A percentile compares a stretch with the other conserved stretches of the same genome.
These are phyloP conservation scores for Kodamaea neixiangensis DNA, from an alignment of 805 yeast genomes.

Conservation along the genomic window DNA sequence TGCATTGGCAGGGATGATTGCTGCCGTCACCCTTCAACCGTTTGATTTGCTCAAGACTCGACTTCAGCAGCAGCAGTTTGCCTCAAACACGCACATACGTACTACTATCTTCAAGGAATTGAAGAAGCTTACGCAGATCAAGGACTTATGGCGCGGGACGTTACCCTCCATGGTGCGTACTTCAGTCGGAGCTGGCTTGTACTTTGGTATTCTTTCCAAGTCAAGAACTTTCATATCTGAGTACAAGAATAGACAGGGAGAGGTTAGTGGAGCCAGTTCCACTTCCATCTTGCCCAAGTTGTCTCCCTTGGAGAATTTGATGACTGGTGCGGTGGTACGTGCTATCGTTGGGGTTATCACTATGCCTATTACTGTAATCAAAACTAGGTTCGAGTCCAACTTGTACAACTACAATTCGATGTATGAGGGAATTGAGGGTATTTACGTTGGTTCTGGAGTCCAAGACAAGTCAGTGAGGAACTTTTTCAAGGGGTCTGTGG, in stretches of 20 bases:
- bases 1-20: conserved; percentile 78
- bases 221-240: conserved; percentile 54
- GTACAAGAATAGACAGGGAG: conserved; percentile 13
- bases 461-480: conserved; percentile 49
- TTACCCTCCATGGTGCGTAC: conserved; percentile 88
- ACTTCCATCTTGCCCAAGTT: conserved; percentile 68
- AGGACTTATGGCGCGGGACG: conserved; percentile 89
- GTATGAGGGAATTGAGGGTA: conserved; percentile 56
- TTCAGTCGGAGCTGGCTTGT: conserved; percentile 86
- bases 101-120: conserved; percentile 44
- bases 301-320: conserved; percentile 64
- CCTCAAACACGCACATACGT: conserved; percentile 20
- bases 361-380: conserved; percentile 92
- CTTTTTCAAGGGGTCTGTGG: conserved; percentile 84
- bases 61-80: conserved; percentile 56
- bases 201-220: conserved; percentile 69
- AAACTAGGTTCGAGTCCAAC: conserved; percentile 86
- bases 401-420: conserved; percentile 69
- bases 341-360: conserved; percentile 81
- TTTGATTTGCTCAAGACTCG: conserved; percentile 87
- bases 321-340: conserved; percentile 77
- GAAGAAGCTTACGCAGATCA: conserved; percentile 38
- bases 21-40: conserved; percentile 83
- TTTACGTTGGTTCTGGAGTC: conserved; percentile 37
- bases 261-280: conserved; percentile 13